Base-by-base conservation (phyloP, 2,329 filamentous ascomycete species). In the Penicillium sp. region DNA sequence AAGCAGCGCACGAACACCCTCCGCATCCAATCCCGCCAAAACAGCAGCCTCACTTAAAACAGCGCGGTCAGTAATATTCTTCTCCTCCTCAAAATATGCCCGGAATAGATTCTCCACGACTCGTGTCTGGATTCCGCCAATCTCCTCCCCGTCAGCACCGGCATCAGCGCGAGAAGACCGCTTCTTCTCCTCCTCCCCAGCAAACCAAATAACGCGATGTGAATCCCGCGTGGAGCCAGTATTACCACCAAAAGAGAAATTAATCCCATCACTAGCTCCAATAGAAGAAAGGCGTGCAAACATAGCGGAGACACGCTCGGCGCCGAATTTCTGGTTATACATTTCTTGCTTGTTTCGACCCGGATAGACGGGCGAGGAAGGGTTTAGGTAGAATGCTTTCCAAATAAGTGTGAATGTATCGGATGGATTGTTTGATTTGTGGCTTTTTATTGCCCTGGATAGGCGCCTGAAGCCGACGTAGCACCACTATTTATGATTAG, bases 371-470 rank as follows among this genome's bases (percentile, higher is more conserved):
- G 87, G 81, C 1, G 83, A 77, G 40, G 78, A 77, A 0, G 89
- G 88, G 65, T 92, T 86, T 46, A 96, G 82, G 69, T 93, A 92
- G 75, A 89, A 96, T 1, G 91, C 88, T 54, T 83, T 80, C 89
- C 90, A 96, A 54, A 80, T 81, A 12, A 89, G 84, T 40, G 79
- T 81, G 75, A 95, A 92, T 17, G 80, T 89, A 72, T 93, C 88
- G 32, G 79, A 71, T 8, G 87, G 84, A 60, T 90, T 78, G 32
- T 79, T 76, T 62, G 81, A 77, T 64, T 83, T 81, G 75, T 89
- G 90, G 24, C 82, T 70, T 7, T 77, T 68, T 54, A 96, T 93
- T 55, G 88, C 90, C 55, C 81, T 82, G 44, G 87, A 83, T 32
- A 96, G 82, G 30, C 89, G 85, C 57, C 85, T 85, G 68, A 90